Base-by-base conservation (phyloP, 2,329 filamentous ascomycete genomes). In the Colletotrichum limetticola region DNA sequence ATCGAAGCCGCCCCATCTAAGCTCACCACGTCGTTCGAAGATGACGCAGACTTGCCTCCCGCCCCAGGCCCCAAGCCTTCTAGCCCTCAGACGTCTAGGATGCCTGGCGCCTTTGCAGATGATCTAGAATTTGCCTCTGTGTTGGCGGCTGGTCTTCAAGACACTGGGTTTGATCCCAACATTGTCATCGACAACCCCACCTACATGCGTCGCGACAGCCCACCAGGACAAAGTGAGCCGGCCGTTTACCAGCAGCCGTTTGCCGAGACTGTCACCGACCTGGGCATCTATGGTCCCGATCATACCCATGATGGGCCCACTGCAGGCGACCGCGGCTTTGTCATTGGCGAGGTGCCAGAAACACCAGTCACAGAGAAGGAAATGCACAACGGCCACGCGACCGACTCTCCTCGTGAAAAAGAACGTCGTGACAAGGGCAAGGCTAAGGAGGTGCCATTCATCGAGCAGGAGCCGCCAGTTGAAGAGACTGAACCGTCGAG, bases 71-170 rank as follows among this genome's bases (percentile, higher is more conserved):
- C 90, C 4, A 91, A 92, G 76, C 88, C 89, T 9, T 75, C 82
- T 12, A 86, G 83, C 74, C 84, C 86, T n/a, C 83, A 83, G 63
- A 76, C 78, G 24, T 78, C 85, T 56, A 86, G 89, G 69, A 89
- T 92, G 80, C 91, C 92, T 28, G 92, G 92, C 24, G 83, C 87
- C 11, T 95, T 93, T 77, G 89, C 84, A 1, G 88, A 92, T 69
- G 93, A 94, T 76, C 82, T 92, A 9, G 91, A 91, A 64, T 94
- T 95, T 76, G 90, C 91, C 8, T 93, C 92, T 32, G 90, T 89
- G 3, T 82, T 94, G 59, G 92, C 92, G 70, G 93, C 92, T 60
- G 92, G 91, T 1, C 85, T 94, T 61, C 84, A 91, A 78, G 88
- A 91, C n/a, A 89, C 91, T 58, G 93, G 93, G 0, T 94, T 95